Conservation (phyloP, 352 stramenopile species). For the Globisporangium megalacanthum region DNA sequence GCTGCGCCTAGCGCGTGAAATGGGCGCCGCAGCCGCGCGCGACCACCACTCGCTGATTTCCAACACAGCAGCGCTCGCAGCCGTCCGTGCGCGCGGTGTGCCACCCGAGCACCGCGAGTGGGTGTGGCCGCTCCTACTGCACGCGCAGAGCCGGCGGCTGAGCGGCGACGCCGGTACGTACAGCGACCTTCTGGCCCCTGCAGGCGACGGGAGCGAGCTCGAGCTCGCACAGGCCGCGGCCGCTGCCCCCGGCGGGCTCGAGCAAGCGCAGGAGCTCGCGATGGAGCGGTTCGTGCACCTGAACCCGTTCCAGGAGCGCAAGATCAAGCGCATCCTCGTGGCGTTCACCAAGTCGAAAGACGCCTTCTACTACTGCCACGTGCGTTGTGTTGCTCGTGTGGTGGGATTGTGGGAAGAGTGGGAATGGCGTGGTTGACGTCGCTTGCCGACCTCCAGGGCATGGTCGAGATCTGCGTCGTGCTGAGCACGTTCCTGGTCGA, state of each 20-base stretch:
- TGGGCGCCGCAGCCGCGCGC: constrained; percentile 43
- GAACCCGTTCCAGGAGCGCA: constrained; percentile 79
- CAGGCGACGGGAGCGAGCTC: too few relatives aligned
- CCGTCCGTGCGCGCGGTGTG: constrained; percentile 51
- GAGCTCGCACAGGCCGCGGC: constrained; percentile 7
- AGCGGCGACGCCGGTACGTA: constrained; percentile 40
- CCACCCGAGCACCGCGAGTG: constrained; percentile 69
- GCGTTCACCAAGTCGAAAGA: constrained; percentile 75
- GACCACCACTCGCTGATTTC: constrained; percentile 65
- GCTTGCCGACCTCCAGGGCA: constrained; percentile 23
- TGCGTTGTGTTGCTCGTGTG: constrained; percentile 10
- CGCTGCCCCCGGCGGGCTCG: constrained; percentile 30
- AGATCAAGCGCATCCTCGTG: constrained; percentile 74
- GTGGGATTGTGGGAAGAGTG: background rate
- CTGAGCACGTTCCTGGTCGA: constrained; percentile 72
- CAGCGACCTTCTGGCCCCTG: constrained; percentile 37
- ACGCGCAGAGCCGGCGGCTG: constrained; percentile 57
- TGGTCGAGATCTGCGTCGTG: constrained; percentile 77
- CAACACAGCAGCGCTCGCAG: constrained; percentile 34
- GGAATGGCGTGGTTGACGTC: background rate
- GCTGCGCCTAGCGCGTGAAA: constrained; percentile 39
- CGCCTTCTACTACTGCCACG: constrained; percentile 65
- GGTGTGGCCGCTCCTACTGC: constrained; percentile 71
- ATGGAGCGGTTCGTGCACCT: constrained; percentile 77
- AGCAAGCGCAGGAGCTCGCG: constrained; percentile 69